A percentile compares a stretch with the other conserved stretches of the same genome.
Conservation (phyloP, 2,329 filamentous ascomycete genomes). For the Talaromyces sp. region DNA sequence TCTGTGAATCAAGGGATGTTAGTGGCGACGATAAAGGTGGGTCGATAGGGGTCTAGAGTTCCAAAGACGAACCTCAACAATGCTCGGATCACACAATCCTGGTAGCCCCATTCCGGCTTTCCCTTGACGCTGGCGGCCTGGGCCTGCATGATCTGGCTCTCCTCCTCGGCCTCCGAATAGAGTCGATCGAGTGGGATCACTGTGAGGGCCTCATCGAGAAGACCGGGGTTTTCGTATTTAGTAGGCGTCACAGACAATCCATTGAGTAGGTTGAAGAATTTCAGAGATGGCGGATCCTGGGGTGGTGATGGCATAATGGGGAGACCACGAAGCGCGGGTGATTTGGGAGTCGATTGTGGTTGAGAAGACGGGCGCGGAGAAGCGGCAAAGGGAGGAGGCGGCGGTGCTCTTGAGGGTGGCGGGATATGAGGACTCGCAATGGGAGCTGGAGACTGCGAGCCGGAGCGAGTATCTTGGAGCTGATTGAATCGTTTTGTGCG, state of each 20-base stretch:
- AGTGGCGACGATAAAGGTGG: constrained; percentile 5
- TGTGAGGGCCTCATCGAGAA: constrained; percentile 87
- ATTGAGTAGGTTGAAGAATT: constrained; percentile 79
- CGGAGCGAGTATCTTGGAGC: constrained; percentile 67
- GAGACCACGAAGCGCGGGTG: constrained; percentile 55
- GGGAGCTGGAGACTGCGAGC: constrained; percentile 60
- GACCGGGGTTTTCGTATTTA: constrained; percentile 93
- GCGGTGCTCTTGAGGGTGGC: constrained; percentile 40
- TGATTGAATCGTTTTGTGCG: constrained; percentile 86
- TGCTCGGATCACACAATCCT: constrained; percentile 91
- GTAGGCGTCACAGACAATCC: constrained; percentile 85
- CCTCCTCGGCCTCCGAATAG: constrained; percentile 92
- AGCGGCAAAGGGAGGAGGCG: constrained; percentile 38
- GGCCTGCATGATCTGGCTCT: constrained; percentile 82
- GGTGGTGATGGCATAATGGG: constrained; percentile 77
- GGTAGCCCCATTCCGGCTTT: constrained; percentile 91
- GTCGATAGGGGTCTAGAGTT: constrained; percentile 16
- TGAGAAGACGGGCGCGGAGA: constrained; percentile 40
- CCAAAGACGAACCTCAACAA: constrained; percentile 69
- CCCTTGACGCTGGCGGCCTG: constrained; percentile 85
- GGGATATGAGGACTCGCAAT: constrained; percentile 27
- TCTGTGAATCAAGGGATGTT: constrained; percentile 48
- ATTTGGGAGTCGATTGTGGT: constrained; percentile 28
- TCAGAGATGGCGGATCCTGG: constrained; percentile 68
- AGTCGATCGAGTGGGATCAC: constrained; percentile 87